Evolutionary conservation across 148 eudicot genomes (phyloP).

Genomic region (Chenopodium formosanum): DNA sequence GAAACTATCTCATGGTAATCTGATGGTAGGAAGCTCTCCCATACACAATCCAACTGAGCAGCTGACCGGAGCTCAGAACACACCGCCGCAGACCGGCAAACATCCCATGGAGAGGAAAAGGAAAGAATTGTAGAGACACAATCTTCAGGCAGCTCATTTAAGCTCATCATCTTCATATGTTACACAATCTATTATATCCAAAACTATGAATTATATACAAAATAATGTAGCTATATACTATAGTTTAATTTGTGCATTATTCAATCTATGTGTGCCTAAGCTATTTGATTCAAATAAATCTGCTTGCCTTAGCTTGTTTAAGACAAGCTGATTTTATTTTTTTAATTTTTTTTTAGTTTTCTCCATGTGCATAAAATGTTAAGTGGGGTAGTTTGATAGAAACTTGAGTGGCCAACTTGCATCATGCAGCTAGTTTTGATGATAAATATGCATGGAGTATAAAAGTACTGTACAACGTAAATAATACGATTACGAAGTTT

Average conservation of each 20-base stretch:
- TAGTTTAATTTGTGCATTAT: too few relatives aligned
- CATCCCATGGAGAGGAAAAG: slow-evolving; percentile 49
- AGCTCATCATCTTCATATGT: neutral
- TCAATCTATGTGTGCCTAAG: too few relatives aligned
- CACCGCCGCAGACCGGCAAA: slow-evolving; percentile 30
- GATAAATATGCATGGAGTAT: too few relatives aligned
- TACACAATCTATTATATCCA: neutral
- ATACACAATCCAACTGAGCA: slow-evolving; percentile 47
- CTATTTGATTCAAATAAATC: neutral
- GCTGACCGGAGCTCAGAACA: slow-evolving; percentile 35
- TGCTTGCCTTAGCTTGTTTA: neutral
- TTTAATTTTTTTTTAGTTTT: too few relatives aligned
- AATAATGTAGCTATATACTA: neutral
- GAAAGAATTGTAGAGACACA: slow-evolving; percentile 46
- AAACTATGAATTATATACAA: too few relatives aligned
- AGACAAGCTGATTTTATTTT: neutral
- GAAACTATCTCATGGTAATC: slow-evolving; percentile 39
- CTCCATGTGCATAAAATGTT: neutral
- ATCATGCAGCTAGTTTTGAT: too few relatives aligned
- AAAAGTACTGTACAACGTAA: too few relatives aligned
- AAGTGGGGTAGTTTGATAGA: neutral
- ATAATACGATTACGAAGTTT: too few relatives aligned
- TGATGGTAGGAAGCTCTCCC: slow-evolving; percentile 54
- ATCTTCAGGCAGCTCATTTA: slow-evolving; percentile 45
- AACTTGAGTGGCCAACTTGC: too few relatives aligned